Percentiles rank a stretch among this genome's conserved stretches.
These are phyloP conservation scores for Fusarium kyushuense DNA, from an alignment of 2,329 filamentous ascomycete genomes.

Conservation along the genomic window DNA sequence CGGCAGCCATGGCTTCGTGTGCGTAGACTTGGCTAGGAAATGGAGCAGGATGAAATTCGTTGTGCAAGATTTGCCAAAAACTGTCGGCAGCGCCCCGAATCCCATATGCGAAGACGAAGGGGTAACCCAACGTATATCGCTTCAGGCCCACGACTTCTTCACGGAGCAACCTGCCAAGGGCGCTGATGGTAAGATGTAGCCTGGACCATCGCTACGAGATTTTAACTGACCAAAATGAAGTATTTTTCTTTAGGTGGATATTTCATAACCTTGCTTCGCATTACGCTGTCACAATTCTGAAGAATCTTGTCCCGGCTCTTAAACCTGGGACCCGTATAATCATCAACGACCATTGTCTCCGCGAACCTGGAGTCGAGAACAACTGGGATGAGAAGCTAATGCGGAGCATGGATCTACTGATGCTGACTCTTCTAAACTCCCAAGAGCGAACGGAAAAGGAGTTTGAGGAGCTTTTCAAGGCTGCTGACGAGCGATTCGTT, in stretches of 20 bases:
- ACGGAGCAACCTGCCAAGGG: slow-evolving; percentile 63
- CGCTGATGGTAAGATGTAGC: slow-evolving; percentile 60
- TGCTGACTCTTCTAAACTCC: slow-evolving; percentile 64
- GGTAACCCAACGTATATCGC: slow-evolving; percentile 55
- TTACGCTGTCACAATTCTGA: slow-evolving; percentile 62
- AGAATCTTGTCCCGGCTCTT: slow-evolving; percentile 65
- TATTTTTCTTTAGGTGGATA: slow-evolving; percentile 68
- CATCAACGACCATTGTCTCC: slow-evolving; percentile 61
- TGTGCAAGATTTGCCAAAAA: slow-evolving; percentile 66
- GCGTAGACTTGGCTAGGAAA: slow-evolving; percentile 63
- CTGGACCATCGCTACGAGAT: neutral
- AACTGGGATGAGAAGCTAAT: slow-evolving; percentile 62
- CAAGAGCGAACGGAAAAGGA: slow-evolving; percentile 63
- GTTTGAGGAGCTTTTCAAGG: slow-evolving; percentile 59
- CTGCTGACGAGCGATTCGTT: slow-evolving; percentile 57
- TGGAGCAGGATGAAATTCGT: slow-evolving; percentile 66
- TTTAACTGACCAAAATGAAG: slow-evolving; percentile 39
- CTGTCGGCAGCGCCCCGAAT: slow-evolving; percentile 60
- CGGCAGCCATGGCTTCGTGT: slow-evolving; percentile 69
- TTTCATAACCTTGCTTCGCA: slow-evolving; percentile 71
- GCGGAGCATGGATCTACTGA: slow-evolving; percentile 64
- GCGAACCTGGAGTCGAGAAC: slow-evolving; percentile 54
- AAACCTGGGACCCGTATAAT: slow-evolving; percentile 65
- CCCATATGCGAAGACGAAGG: slow-evolving; percentile 56
- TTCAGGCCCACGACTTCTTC: slow-evolving; percentile 69